These are phyloP conservation scores for Alternaria panax DNA, from an alignment of 2,329 filamentous ascomycete species.

Conservation along the genomic window DNA sequence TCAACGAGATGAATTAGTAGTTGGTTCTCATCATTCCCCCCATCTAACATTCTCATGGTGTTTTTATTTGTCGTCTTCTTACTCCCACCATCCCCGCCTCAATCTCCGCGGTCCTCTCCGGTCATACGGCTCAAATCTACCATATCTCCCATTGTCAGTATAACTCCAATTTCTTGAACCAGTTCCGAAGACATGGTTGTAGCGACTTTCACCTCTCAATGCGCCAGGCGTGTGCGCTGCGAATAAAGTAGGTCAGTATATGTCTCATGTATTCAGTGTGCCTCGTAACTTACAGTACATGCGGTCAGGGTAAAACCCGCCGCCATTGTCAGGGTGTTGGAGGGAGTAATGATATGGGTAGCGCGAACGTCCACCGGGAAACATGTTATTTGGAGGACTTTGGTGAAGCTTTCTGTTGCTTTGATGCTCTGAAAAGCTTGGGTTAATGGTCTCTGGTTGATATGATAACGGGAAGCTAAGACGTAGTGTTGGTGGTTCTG, in stretches of 20 bases:
- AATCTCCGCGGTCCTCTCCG: neutral
- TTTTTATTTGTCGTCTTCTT: neutral
- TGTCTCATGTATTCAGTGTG: neutral
- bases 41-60: neutral
- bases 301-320: constrained; percentile 5
- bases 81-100: constrained; percentile 2
- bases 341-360: neutral
- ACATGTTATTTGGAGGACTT: neutral
- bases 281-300: constrained; percentile 2
- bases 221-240: neutral
- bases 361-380: constrained; percentile 1
- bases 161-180: constrained; percentile 5
- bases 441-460: neutral
- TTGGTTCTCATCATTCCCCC: neutral
- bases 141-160: constrained; percentile 7
- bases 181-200: neutral
- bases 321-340: constrained; percentile 1
- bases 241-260: neutral
- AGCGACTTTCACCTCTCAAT: neutral
- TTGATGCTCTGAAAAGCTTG: neutral
- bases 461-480: neutral
- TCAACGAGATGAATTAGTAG: neutral
- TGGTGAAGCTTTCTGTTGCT: neutral
- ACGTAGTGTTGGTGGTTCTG: neutral
- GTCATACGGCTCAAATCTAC: constrained; percentile 8